Evolutionary conservation across 768 basidiomycete genomes (phyloP).

Genomic region (Naganishia randhawae): DNA sequence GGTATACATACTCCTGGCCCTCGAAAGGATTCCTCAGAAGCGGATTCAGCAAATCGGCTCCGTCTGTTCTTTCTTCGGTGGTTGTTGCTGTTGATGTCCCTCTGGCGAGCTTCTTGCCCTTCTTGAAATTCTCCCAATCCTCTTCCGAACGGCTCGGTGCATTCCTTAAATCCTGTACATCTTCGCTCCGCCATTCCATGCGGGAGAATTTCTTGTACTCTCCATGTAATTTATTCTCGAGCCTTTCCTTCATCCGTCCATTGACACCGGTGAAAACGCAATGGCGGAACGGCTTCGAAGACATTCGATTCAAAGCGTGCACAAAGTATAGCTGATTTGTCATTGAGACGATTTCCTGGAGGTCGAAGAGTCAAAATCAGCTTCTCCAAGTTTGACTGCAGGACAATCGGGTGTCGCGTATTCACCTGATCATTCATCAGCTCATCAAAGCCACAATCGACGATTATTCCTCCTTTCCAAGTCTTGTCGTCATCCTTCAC

Average conservation of each 20-base stretch:
- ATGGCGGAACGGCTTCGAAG: conserved; percentile 64
- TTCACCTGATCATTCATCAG: conserved; percentile 88
- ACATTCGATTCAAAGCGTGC: conserved; percentile 78
- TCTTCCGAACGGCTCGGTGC: conserved; percentile 2
- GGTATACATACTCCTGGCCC: conserved; percentile 66
- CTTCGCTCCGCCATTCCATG: conserved; percentile 49
- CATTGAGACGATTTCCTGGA: conserved; percentile 83
- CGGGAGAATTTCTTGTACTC: conserved; percentile 74
- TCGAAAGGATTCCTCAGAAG: conserved; percentile 21
- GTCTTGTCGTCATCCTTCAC: conserved; percentile 50
- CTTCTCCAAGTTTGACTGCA: not conserved
- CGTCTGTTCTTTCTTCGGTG: too few relatives aligned
- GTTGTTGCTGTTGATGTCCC: not conserved
- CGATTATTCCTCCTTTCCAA: conserved; percentile 47
- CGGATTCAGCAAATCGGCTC: conserved; percentile 23
- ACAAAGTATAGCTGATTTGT: conserved; percentile 85
- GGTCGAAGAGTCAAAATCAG: not conserved
- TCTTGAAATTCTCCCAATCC: conserved; percentile 11
- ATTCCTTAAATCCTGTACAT: conserved; percentile 10
- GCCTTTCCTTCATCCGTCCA: conserved; percentile 63
- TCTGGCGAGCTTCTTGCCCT: not conserved
- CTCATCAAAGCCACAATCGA: conserved; percentile 90
- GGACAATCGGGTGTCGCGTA: not conserved
- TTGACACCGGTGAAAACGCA: conserved; percentile 77
- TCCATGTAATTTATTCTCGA: conserved; percentile 64